Evolutionary conservation across 2,329 filamentous ascomycete species (phyloP), one percentile per base, ranked within the genome.

Genomic region (Lachnellula arida): DNA sequence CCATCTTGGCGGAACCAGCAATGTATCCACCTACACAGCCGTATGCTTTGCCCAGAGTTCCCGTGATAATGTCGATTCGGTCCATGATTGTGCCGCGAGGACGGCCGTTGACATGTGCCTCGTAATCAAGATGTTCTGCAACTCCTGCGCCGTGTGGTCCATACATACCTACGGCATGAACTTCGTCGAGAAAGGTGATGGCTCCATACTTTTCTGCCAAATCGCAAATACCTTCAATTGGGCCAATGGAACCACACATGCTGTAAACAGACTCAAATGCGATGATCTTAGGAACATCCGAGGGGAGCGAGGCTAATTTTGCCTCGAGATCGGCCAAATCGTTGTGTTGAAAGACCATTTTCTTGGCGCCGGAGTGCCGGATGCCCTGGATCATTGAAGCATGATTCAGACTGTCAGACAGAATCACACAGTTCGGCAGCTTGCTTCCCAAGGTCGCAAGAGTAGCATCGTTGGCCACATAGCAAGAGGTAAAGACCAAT

Each of bases 311-410:
- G 2, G 92, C 91, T 63, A 99, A 80, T 75, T 99, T 97, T 50
- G 84, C 84, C 77, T 99, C 94, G 15, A 99, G 79, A 67, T 99
- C 94, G 43, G 81, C 85, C n/a, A 97, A 75, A 68, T 99, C 92
- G 68, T 99, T 99, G 77, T 99, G 94, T 77, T 95, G 96, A 82
- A 97, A 99, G 25, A 99, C 93, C 74, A 97, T 82, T 80, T 99
- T 99, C 77, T 89, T 93, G 40, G 94, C 92, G 46, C 93, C 92
- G 9, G 93, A 97, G 74, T 99, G 94, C 46, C 94, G 90, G 67
- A 99, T 99, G 46, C 94, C 94, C 75, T 97, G 94, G 60, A 99
- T 99, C 94, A 99, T 99, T 5, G 93, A 97, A 12, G 94, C 94
- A 72, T 99, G 94, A 73, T 99, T 99, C 71, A 97, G 76, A 73